Evolutionary conservation across 345 rosid species (phyloP), one percentile per base, ranked within the genome.

Genomic region (Trapa bicornis): DNA sequence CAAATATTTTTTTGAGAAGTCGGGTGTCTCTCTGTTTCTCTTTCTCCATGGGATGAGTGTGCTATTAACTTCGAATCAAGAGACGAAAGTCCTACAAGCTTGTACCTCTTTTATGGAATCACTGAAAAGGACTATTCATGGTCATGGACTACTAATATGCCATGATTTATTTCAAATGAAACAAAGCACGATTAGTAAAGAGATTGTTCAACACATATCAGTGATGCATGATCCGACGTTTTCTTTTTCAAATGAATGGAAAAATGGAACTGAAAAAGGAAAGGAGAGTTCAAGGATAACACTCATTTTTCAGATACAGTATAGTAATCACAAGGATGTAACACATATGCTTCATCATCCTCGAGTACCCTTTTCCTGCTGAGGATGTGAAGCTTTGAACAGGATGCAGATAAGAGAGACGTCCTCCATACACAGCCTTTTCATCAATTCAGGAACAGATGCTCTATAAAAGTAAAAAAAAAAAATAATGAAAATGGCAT

Each of bases 241-340:
- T 54, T 54, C 8, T 0, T 1, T 54, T 54, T n/a, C 60, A 54
- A 6, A 2, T 16, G 60, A 54, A 5, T 33, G 33, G 32, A 54
- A 54, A 54, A 12, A 22, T 6, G 48, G 48, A 45, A 45, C 11
- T 63, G 60, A 64, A 61, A 11, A 7, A 64, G 71, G 72, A 37
- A 37, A 43, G 60, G 29, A 22, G 29, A 22, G 29, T 22, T 22
- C 71, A 68, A 32, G 43, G 64, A 64, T 2, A 50, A 2, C 29
- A 54, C n/a, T 54, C 32, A 54, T 22, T 22, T n/a, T 6, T 5
- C 35, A 54, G 29, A 54, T 29, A 54, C 32, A n/a, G 22, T n/a
- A 29, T 33, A 54, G 60, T 54, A 54, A 22, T 22, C 33, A 54
- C 35, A 54, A 50, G 54, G 0, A 50, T 54, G 60, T 16, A 29